phyloP scores from a whole-genome alignment of 345 rosid genomes.

The Abelmoschus esculentus region DNA sequence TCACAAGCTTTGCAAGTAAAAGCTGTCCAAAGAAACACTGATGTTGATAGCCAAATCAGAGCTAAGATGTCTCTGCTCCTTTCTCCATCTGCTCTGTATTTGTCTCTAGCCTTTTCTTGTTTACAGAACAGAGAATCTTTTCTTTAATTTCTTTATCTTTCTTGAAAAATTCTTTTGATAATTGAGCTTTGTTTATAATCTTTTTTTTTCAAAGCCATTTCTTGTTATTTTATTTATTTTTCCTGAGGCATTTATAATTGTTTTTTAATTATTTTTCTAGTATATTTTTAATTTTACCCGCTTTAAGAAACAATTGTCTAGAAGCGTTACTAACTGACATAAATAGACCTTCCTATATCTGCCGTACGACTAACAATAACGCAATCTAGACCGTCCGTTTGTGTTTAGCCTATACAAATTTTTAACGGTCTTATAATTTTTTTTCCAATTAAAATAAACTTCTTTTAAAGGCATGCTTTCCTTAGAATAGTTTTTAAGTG shows the following conservation, averaged over 20 bases:
- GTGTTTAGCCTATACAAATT: too few species aligned
- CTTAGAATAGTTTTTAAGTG: not conserved
- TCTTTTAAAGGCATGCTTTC: not conserved
- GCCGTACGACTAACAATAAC: not conserved
- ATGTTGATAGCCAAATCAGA: conserved; percentile 4
- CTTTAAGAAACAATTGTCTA: not conserved
- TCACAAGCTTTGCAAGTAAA: conserved; percentile 18
- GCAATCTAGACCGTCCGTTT: not conserved
- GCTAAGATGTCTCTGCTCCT: not conserved
- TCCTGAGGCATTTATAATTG: too few species aligned
- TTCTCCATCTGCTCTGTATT: conserved; percentile 14
- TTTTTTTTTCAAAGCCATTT: too few species aligned
- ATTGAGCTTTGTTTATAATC: not conserved
- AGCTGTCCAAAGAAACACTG: not conserved
- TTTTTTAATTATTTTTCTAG: too few species aligned
- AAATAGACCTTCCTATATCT: not conserved
- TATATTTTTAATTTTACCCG: not conserved
- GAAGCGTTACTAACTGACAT: not conserved
- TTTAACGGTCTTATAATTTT: not conserved
- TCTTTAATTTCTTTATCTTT: not conserved
- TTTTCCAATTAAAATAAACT: not conserved
- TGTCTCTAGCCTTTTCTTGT: conserved; percentile 27
- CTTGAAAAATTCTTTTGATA: not conserved
- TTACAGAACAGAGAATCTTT: conserved; percentile 11
- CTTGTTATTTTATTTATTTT: not conserved